These are phyloP conservation scores for Calonectria honghensis DNA, from an alignment of 2,329 filamentous ascomycete species.

Conservation along the genomic window DNA sequence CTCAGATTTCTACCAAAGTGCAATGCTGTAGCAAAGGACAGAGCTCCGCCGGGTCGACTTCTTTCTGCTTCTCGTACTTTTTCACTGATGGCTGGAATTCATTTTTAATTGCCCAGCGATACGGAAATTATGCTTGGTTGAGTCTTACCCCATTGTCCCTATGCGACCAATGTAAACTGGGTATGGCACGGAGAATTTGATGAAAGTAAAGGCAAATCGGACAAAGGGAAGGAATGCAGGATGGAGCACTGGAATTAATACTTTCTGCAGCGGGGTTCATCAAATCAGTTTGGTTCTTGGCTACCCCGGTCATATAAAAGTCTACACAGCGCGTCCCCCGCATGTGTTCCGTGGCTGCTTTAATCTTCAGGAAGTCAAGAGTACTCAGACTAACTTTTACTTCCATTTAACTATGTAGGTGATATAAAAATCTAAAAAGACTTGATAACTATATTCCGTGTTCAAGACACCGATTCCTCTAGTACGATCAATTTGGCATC, in stretches of 20 bases:
- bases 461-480: not conserved
- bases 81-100: not conserved
- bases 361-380: not conserved
- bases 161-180: not conserved
- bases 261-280: not conserved
- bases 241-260: not conserved
- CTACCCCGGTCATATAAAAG: not conserved
- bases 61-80: not conserved
- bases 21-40: not conserved
- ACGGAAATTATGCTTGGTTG: not conserved
- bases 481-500: not conserved
- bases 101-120: not conserved
- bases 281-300: not conserved
- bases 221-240: not conserved
- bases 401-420: not conserved
- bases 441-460: not conserved
- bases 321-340: not conserved
- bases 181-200: not conserved
- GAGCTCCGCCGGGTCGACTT: not conserved
- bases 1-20: not conserved
- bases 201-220: not conserved
- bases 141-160: not conserved
- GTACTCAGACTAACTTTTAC: accelerated
- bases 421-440: not conserved
- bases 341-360: not conserved